These are phyloP conservation scores for Globisporangium mamillatum DNA, from an alignment of 352 stramenopile genomes.

Conservation along the genomic window DNA sequence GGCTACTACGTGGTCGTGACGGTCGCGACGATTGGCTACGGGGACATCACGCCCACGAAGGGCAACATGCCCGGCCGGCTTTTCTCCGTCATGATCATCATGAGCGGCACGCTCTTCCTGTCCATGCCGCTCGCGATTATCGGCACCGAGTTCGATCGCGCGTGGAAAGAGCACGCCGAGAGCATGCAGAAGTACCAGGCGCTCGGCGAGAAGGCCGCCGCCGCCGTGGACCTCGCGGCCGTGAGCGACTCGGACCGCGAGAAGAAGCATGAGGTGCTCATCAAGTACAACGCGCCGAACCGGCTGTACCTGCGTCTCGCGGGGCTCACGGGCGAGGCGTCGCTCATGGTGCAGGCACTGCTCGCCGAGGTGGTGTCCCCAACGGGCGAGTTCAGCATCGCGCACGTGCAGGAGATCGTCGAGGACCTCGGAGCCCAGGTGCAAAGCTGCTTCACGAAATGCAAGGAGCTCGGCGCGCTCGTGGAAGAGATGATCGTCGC, in stretches of 20 bases:
- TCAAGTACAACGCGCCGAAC: slow-evolving; percentile 79
- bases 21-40: slow-evolving; percentile 73
- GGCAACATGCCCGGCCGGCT: slow-evolving; percentile 60
- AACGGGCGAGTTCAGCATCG: slow-evolving; percentile 33
- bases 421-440: slow-evolving; percentile 56
- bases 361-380: slow-evolving; percentile 31
- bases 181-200: slow-evolving; percentile 61
- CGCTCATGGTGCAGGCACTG: slow-evolving; percentile 64
- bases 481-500: slow-evolving; percentile 65
- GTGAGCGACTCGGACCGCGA: slow-evolving; percentile 38
- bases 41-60: slow-evolving; percentile 73
- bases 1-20: slow-evolving; percentile 80
- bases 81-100: slow-evolving; percentile 81
- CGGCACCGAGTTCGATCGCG: slow-evolving; percentile 77
- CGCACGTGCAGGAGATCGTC: slow-evolving; percentile 43
- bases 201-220: slow-evolving; percentile 20
- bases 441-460: slow-evolving; percentile 44
- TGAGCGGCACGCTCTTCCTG: slow-evolving; percentile 80
- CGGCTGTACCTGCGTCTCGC: slow-evolving; percentile 61
- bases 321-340: slow-evolving; percentile 58
- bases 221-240: slow-evolving; percentile 8
- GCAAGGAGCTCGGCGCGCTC: slow-evolving; percentile 52
- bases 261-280: slow-evolving; percentile 66
- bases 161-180: slow-evolving; percentile 74
- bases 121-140: slow-evolving; percentile 87